Evolutionary conservation across 148 eudicot species (phyloP).

Genomic region (Mesembryanthemum crystallinum): DNA sequence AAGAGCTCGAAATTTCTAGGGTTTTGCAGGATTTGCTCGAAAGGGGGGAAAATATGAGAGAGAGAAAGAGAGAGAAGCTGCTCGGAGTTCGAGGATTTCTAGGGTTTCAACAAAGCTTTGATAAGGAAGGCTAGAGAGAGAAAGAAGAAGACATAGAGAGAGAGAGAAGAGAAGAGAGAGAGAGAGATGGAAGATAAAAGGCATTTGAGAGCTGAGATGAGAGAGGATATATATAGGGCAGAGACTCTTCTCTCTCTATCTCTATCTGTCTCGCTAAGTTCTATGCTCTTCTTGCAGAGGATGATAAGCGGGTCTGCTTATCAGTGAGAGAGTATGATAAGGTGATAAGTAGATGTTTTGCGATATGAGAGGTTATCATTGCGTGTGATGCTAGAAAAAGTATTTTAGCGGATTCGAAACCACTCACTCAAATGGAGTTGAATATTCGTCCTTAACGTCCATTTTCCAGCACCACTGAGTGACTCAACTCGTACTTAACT

Average conservation of each 20-base stretch:
- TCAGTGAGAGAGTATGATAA: slow-evolving; percentile 39
- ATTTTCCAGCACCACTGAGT: slow-evolving; percentile 4
- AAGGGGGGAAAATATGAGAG: slow-evolving; percentile 2
- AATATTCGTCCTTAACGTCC: slow-evolving; percentile 52
- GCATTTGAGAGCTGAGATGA: slow-evolving; percentile 15
- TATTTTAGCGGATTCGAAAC: slow-evolving; percentile 49
- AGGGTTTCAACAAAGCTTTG: slow-evolving; percentile 49
- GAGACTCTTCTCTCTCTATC: background rate
- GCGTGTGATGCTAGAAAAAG: slow-evolving; percentile 29
- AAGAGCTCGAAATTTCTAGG: slow-evolving; percentile 14
- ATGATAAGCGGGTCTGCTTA: slow-evolving; percentile 34
- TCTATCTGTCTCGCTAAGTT: slow-evolving; percentile 42
- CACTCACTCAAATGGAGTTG: slow-evolving; percentile 45
- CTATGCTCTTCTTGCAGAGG: slow-evolving; percentile 52
- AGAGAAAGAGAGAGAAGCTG: background rate
- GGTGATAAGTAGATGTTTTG: slow-evolving; percentile 34
- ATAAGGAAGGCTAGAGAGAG: slow-evolving; percentile 22
- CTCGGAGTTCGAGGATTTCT: slow-evolving; percentile 36
- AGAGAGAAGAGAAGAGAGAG: slow-evolving; percentile 16
- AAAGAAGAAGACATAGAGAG: background rate
- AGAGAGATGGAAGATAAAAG: slow-evolving; percentile 15
- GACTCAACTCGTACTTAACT: background rate
- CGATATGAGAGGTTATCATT: background rate
- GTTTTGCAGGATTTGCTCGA: slow-evolving; percentile 9
- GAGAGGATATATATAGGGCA: slow-evolving; percentile 9